A percentile compares a stretch with the other conserved stretches of the same genome.
phyloP scores from a whole-genome alignment of 176 grass and related monocot species.

The Cenchrus purpureus region DNA sequence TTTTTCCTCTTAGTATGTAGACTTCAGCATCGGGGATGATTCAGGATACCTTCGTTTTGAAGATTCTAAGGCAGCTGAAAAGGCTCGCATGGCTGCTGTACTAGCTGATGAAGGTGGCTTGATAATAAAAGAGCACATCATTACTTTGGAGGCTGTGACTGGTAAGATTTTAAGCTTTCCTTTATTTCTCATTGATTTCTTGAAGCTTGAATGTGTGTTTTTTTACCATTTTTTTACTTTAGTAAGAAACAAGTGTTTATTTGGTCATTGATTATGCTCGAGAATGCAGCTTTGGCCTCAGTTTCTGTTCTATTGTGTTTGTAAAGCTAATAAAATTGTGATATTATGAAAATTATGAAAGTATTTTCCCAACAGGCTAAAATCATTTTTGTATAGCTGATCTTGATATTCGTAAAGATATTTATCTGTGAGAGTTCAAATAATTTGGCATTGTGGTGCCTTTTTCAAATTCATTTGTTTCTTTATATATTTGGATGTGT shows the following conservation, averaged over 20 bases:
- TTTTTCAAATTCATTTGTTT: background rate
- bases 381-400: background rate
- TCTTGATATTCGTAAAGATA: background rate
- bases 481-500: background rate
- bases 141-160: slow-evolving; percentile 63
- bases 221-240: background rate
- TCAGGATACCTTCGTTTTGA: slow-evolving; percentile 69
- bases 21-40: slow-evolving; percentile 70
- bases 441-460: background rate
- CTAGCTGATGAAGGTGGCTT: slow-evolving; percentile 69
- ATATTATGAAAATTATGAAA: background rate
- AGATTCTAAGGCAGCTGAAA: slow-evolving; percentile 70
- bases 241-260: background rate
- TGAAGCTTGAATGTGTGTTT: background rate
- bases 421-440: background rate
- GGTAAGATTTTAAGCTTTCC: slow-evolving; percentile 43
- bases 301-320: background rate
- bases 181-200: background rate
- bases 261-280: background rate
- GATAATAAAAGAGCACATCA: slow-evolving; percentile 63
- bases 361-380: background rate
- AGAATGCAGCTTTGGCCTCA: background rate
- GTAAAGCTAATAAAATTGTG: background rate
- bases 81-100: slow-evolving; percentile 59
- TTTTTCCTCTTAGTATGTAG: slow-evolving; percentile 61